phyloP scores from a whole-genome alignment of 495 filamentous ascomycete genomes.

The Trichoderma virens region DNA sequence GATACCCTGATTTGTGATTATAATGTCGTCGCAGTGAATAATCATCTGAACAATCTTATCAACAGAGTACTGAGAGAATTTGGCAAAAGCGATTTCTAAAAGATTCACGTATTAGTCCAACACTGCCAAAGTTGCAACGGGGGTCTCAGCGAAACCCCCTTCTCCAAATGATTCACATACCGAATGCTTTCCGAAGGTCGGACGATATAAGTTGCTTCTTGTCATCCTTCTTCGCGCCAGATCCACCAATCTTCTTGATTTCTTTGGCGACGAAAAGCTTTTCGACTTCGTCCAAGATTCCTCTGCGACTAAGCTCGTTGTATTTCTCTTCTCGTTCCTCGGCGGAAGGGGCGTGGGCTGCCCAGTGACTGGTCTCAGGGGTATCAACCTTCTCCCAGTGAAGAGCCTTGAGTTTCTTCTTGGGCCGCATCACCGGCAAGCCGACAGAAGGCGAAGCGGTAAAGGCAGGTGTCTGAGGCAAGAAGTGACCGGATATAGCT shows the following conservation, averaged over 20 bases:
- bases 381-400: slow-evolving; percentile 99
- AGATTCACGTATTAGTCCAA: slow-evolving; percentile 20
- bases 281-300: slow-evolving; percentile 95
- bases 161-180: slow-evolving; percentile 34
- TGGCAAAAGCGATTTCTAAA: slow-evolving; percentile 79
- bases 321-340: slow-evolving; percentile 93
- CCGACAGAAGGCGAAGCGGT: slow-evolving; percentile 31
- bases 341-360: slow-evolving; percentile 68
- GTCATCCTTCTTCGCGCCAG: slow-evolving; percentile 66
- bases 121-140: no score
- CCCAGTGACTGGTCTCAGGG: slow-evolving; percentile 93
- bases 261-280: slow-evolving; percentile 96
- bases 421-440: slow-evolving; percentile 75
- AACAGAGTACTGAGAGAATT: slow-evolving; percentile 71
- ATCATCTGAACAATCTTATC: slow-evolving; percentile 87
- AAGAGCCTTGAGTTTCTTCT: slow-evolving; percentile 98
- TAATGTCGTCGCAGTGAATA: slow-evolving; percentile 86
- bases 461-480: slow-evolving; percentile 38
- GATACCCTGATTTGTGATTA: slow-evolving; percentile 86
- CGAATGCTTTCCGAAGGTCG: slow-evolving; percentile 83
- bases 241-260: slow-evolving; percentile 75
- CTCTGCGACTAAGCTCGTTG: slow-evolving; percentile 80
- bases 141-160: no score
- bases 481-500: slow-evolving; percentile 45
- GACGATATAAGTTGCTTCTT: slow-evolving; percentile 96